Evolutionary conservation across 139 green algal species (phyloP), one percentile per base, ranked within the genome.

Genomic region (Tetradesmus lagerheimii): DNA sequence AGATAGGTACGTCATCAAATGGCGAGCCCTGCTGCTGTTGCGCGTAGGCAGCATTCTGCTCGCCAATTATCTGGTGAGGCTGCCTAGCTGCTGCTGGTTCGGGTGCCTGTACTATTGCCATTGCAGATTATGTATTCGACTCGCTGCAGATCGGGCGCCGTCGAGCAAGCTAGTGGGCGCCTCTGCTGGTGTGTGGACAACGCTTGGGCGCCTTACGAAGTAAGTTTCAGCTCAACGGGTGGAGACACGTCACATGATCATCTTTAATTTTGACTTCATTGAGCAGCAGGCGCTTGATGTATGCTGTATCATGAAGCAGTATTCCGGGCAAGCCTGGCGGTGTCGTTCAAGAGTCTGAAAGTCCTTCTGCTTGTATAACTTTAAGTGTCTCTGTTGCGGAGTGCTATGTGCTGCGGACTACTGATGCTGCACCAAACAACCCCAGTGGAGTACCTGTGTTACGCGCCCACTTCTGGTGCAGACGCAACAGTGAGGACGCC

Each of bases 41-140:
- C 11, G 80, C 45, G 1, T 71, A 53, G n/a, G 47, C 80, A 75
- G 34, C 80, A 86, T 50, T 43, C 27, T 86, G 80, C 80, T 74
- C 45, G 29, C 80, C n/a, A 37, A 86, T 74, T 4, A 53, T 41
- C 18, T 86, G 80, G n/a, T 75, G 67, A 14, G 67, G 80, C 45
- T 86, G 80, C n/a, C 45, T 11, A 38, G 47, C 45, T 75, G 80
- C n/a, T 34, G 27, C 38, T 31, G 80, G 23, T 86, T 47, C 47
- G 75, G 35, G n/a, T 27, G 79, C 23, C 25, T 86, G 47, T 6
- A 86, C 80, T 5, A 43, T 47, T 74, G 80, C 45, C 80, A 86
- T 86, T 41, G 6, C 57, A 71, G 25, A 71, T 71, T 4, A 6
- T 11, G 20, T 9, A 1, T 71, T 1, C 15, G 20, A 31, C 15